phyloP scores from a whole-genome alignment of 192 early-diverging fungal species.

The Backusella australiensis region DNA sequence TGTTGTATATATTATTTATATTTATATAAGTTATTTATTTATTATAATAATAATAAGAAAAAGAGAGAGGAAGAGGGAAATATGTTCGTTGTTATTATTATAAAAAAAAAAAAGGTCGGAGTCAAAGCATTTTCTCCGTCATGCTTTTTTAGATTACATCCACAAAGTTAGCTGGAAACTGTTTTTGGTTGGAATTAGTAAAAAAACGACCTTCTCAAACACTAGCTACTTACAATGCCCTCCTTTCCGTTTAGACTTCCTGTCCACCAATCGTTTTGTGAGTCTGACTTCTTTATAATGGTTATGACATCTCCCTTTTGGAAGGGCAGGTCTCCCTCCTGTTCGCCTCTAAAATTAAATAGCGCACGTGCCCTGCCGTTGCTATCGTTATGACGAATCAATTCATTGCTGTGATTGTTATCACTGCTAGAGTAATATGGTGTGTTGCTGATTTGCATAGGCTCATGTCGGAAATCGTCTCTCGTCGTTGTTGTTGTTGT shows the following conservation, averaged over 20 bases:
- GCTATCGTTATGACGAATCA: background rate
- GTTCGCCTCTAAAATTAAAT: slow-evolving; percentile 83
- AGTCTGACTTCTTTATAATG: slow-evolving; percentile 66
- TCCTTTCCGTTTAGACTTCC: slow-evolving; percentile 39
- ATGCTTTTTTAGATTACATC: slow-evolving; percentile 2
- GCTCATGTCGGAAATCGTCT: background rate
- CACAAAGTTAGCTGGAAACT: slow-evolving; percentile 27
- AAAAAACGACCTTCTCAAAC: no score
- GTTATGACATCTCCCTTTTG: slow-evolving; percentile 83
- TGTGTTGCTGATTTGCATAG: background rate
- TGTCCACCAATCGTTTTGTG: slow-evolving; percentile 90
- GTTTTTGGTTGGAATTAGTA: background rate
- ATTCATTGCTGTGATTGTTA: background rate
- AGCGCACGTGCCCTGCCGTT: slow-evolving; percentile 62
- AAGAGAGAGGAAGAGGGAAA: background rate
- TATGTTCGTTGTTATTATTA: background rate
- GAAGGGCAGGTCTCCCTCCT: slow-evolving; percentile 82
- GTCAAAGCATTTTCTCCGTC: background rate
- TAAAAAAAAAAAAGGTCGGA: background rate
- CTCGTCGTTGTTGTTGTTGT: no score
- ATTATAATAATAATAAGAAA: background rate
- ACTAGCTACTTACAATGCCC: slow-evolving; percentile 17
- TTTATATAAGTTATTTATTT: background rate
- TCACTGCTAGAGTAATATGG: background rate
- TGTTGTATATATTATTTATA: background rate